Percentiles rank a stretch among this genome's conserved stretches.
Conservation (phyloP, 306 rosid genomes). For the Cicer cuneatum region DNA sequence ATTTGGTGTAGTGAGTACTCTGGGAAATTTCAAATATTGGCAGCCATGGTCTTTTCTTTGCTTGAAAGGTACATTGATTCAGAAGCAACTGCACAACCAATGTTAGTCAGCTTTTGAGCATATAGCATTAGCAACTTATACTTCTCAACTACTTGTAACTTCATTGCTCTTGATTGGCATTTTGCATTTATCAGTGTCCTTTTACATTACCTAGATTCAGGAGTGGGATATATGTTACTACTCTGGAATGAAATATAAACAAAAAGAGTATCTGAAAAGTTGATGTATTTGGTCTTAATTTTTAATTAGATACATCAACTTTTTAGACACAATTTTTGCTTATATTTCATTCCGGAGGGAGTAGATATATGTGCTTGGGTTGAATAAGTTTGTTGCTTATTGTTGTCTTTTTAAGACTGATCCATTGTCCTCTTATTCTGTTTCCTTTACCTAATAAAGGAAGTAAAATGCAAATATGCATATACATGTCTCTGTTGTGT, state of each 20-base stretch:
- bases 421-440: constrained; percentile 15
- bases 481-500: neutral
- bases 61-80: neutral
- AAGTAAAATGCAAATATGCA: constrained; percentile 20
- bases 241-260: too few species aligned
- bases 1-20: constrained; percentile 6
- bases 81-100: constrained; percentile 5
- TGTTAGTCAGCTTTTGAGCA: constrained; percentile 2
- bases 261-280: too few species aligned
- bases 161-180: neutral
- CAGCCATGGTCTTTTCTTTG: neutral
- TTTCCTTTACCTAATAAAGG: constrained; percentile 21
- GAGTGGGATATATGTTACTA: neutral
- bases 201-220: neutral
- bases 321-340: too few species aligned
- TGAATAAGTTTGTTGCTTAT: neutral
- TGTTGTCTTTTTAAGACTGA: neutral
- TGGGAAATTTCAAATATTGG: neutral
- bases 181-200: neutral
- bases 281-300: too few species aligned
- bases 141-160: constrained; percentile 6
- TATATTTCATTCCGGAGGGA: too few species aligned
- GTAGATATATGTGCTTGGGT: constrained; percentile 7
- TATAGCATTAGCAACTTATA: neutral
- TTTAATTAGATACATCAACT: too few species aligned